Conservation (phyloP, 2,329 filamentous ascomycete species). For the Mollisia scopiformis region DNA sequence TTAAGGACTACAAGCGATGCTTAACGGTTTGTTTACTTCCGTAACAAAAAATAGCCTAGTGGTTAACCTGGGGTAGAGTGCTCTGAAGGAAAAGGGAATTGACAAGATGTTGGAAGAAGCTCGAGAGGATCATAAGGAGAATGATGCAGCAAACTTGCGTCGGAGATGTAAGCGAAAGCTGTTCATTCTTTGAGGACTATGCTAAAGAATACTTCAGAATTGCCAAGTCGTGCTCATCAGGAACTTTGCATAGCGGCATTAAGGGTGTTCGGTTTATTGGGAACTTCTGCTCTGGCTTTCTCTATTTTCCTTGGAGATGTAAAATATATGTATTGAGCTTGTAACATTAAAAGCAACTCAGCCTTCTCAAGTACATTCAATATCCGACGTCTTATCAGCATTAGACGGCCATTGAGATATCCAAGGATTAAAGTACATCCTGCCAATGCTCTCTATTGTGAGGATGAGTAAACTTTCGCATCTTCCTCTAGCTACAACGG, state of each 20-base stretch:
- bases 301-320: neutral
- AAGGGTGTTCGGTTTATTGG: neutral
- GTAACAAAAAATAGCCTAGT: neutral
- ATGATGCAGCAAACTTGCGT: conserved; percentile 71
- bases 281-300: neutral
- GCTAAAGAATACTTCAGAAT: neutral
- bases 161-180: conserved; percentile 40
- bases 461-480: too few species aligned
- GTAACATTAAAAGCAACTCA: neutral
- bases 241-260: neutral
- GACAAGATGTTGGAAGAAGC: conserved; percentile 93
- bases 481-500: too few species aligned
- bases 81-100: conserved; percentile 86
- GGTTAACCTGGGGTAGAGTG: conserved; percentile 58
- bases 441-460: too few species aligned
- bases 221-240: neutral
- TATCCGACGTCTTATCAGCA: neutral
- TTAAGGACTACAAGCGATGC: conserved; percentile 87
- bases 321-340: neutral
- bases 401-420: neutral
- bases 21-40: conserved; percentile 64
- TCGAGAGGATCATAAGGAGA: conserved; percentile 85
- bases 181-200: neutral
- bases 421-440: too few species aligned
- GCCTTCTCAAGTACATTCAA: neutral